Base-by-base conservation (phyloP, 257 asterid species). In the Petunia secreta region DNA sequence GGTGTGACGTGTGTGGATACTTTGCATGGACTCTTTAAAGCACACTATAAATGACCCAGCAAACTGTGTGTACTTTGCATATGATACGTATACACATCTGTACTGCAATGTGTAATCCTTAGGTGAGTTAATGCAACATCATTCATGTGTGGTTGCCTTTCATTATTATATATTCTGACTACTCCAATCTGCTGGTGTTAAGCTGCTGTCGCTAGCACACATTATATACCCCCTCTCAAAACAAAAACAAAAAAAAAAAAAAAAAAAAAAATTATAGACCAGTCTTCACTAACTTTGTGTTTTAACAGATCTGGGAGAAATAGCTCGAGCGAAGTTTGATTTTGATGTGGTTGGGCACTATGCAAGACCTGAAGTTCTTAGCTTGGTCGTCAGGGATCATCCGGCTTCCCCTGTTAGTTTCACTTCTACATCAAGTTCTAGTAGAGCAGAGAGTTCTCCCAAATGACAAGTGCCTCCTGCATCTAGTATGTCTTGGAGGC, bases 311-410 rank as follows among this genome's bases (percentile, higher is more conserved):
- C 96, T 94, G 16, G 98, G 94, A 75, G 99, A 94, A 82, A 91
- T 96, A 52, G 95, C 85, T 11, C 89, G 98, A 10, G 97, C 97
- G 41, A 96, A 96, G 88, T 96, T 96, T 73, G 97, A 91, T 81
- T 94, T 94, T 75, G 99, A 95, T 68, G 99, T 93, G 64, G 97
- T 96, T 50, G 99, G 99, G 11, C 99, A 96, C 82, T 96, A 96
- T 59, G 83, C 98, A 7, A 93, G 98, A 67, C 98, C 98, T 4
- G 99, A 96, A 80, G 80, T 96, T 78, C 94, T 96, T 48, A 92
- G 95, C 83, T 93, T 96, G 59, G 77, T 88, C 16, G 99, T 96
- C 16, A 90, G 87, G 86, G 97, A 94, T 87, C 91, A 90, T 53
- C 94, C 95, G 2, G 81, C 91, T 86, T 81, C 48, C 69, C 87